phyloP scores from a whole-genome alignment of 2,329 filamentous ascomycete genomes.

The Aphanocladium album region DNA sequence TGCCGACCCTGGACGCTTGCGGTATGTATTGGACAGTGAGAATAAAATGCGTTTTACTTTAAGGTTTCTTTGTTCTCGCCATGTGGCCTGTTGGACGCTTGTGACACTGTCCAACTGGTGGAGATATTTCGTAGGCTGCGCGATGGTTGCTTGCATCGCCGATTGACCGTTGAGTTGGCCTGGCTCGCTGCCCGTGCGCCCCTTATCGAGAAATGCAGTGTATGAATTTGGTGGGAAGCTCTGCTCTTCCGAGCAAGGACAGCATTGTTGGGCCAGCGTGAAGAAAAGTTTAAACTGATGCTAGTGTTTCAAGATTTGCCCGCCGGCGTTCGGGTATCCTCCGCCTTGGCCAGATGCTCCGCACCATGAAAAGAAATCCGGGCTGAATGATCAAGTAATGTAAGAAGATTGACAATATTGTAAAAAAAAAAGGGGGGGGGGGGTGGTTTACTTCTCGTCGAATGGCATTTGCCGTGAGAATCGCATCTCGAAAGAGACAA shows the following conservation, averaged over 20 bases:
- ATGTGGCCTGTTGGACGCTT: neutral
- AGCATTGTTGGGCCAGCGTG: neutral
- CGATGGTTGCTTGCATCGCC: neutral
- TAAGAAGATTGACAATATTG: no score
- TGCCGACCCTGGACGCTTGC: neutral
- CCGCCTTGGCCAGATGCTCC: neutral
- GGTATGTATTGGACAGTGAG: neutral
- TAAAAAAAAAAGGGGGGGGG: no score
- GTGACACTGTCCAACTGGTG: neutral
- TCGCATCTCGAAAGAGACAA: neutral
- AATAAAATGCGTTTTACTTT: neutral
- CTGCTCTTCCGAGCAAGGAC: neutral
- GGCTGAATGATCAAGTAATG: neutral
- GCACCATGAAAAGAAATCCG: no score
- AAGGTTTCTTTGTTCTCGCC: neutral
- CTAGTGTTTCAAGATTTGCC: slow-evolving; percentile 7
- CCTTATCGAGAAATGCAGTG: neutral
- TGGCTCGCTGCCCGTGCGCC: neutral
- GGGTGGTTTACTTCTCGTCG: neutral
- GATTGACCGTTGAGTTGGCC: neutral
- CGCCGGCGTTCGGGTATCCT: neutral
- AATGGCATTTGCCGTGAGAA: neutral
- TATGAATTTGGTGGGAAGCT: neutral
- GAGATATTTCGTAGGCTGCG: neutral
- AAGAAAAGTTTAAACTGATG: slow-evolving; percentile 5